Percentiles rank a stretch among this genome's conserved stretches.
phyloP scores from a whole-genome alignment of 75 land plant genomes.

The Chamaecyparis obtusa region DNA sequence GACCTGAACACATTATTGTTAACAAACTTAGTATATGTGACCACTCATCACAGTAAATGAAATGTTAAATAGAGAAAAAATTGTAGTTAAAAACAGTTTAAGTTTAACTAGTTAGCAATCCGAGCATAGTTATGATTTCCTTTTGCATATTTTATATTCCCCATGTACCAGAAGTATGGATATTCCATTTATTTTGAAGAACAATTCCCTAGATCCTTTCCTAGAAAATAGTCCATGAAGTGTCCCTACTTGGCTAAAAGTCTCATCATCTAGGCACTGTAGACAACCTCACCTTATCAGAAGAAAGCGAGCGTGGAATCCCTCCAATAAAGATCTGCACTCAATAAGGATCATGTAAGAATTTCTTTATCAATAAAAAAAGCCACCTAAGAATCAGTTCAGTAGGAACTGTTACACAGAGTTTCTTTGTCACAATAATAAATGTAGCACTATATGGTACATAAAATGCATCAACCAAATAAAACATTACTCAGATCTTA shows the following conservation, averaged over 20 bases:
- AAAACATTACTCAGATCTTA: not conserved
- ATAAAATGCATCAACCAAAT: not conserved
- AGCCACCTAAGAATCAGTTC: constrained; percentile 9
- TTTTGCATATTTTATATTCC: not conserved
- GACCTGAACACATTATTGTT: constrained; percentile 39
- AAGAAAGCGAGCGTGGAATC: constrained; percentile 61
- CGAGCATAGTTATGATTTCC: not conserved
- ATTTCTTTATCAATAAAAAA: constrained; percentile 4
- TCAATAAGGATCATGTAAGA: not conserved
- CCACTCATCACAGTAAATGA: not conserved
- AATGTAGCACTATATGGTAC: not conserved
- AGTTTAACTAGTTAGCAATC: not conserved
- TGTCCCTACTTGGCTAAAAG: not conserved
- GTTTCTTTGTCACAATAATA: not conserved
- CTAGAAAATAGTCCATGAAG: not conserved
- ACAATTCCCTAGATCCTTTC: not conserved
- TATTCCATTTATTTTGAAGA: not conserved
- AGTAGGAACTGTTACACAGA: not conserved
- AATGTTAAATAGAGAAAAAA: not conserved
- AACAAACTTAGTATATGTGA: not conserved
- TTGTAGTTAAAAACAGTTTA: not conserved
- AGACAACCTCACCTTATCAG: constrained; percentile 57
- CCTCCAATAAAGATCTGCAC: constrained; percentile 85
- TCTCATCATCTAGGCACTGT: not conserved
- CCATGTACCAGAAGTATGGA: not conserved